phyloP scores from a whole-genome alignment of 2,329 filamentous ascomycete genomes.

The Cryoendolithus antarcticus region DNA sequence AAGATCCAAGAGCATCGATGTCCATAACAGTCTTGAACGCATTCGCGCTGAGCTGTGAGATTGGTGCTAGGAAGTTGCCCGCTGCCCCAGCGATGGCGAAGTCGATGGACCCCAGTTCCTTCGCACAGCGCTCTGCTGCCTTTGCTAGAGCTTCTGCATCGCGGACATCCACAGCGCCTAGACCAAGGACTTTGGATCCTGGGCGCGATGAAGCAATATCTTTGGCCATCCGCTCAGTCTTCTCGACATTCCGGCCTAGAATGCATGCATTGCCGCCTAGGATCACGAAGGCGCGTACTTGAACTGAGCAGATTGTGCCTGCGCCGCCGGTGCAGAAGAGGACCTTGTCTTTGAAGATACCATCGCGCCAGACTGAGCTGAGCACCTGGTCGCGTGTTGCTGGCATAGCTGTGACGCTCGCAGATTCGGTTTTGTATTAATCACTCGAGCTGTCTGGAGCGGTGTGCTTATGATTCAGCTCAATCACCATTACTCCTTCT shows the following conservation, averaged over 20 bases:
- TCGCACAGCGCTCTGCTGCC: conserved; percentile 67
- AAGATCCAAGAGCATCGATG: conserved; percentile 88
- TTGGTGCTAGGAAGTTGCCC: conserved; percentile 85
- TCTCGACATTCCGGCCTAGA: conserved; percentile 75
- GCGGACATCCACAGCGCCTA: conserved; percentile 62
- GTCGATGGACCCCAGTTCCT: conserved; percentile 78
- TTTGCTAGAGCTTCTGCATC: conserved; percentile 53
- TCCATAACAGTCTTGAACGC: conserved; percentile 94
- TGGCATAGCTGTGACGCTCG: conserved; percentile 41
- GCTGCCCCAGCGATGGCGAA: conserved; percentile 91
- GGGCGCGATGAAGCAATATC: conserved; percentile 69
- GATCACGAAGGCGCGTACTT: conserved; percentile 81
- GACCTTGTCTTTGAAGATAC: conserved; percentile 77
- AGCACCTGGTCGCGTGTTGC: conserved; percentile 63
- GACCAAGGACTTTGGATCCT: conserved; percentile 74
- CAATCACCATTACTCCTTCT: too few species aligned
- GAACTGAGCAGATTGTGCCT: conserved; percentile 85
- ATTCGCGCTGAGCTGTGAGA: conserved; percentile 69
- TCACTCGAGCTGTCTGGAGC: too few species aligned
- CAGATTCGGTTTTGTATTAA: too few species aligned
- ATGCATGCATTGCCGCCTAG: conserved; percentile 92
- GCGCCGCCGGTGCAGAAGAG: conserved; percentile 92
- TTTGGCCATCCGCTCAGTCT: conserved; percentile 68
- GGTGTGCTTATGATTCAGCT: too few species aligned
- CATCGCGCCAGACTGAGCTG: conserved; percentile 74